A percentile compares a stretch with the other conserved stretches of the same genome.
Conservation (phyloP, 129 eudicot genomes). For the Dittrichia graveolens region DNA sequence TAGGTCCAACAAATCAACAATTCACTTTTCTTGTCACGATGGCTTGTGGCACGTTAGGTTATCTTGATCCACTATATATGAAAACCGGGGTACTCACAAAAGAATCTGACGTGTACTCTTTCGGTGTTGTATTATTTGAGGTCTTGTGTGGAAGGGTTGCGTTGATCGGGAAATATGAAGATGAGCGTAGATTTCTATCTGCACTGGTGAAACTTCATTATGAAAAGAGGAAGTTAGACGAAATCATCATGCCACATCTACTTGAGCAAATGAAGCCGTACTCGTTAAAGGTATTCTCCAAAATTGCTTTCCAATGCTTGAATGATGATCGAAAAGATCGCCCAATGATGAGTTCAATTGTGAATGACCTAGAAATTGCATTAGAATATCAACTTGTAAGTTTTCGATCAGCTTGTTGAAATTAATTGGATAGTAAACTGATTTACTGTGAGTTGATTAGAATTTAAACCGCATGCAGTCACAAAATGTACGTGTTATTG, state of each 20-base stretch:
- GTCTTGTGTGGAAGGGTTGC: slow-evolving; percentile 19
- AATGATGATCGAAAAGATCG: not conserved
- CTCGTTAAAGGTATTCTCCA: not conserved
- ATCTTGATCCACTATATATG: slow-evolving; percentile 9
- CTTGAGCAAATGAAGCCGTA: not conserved
- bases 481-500: not conserved
- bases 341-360: slow-evolving; percentile 5
- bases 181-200: not conserved
- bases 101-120: slow-evolving; percentile 32
- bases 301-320: slow-evolving; percentile 23
- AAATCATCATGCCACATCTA: not conserved
- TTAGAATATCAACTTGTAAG: slow-evolving; percentile 26
- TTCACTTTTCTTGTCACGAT: slow-evolving; percentile 21
- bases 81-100: not conserved
- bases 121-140: slow-evolving; percentile 28
- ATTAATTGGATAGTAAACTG: too few relatives aligned
- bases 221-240: not conserved
- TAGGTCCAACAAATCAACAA: slow-evolving; percentile 8
- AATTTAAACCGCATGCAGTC: not conserved
- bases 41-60: slow-evolving; percentile 5
- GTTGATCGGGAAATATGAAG: not conserved
- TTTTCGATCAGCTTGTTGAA: not conserved
- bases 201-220: not conserved
- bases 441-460: not conserved
- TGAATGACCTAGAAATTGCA: slow-evolving; percentile 1